Base-by-base conservation (phyloP, 2,329 filamentous ascomycete species). In the Exophiala phaeomuriformis region DNA sequence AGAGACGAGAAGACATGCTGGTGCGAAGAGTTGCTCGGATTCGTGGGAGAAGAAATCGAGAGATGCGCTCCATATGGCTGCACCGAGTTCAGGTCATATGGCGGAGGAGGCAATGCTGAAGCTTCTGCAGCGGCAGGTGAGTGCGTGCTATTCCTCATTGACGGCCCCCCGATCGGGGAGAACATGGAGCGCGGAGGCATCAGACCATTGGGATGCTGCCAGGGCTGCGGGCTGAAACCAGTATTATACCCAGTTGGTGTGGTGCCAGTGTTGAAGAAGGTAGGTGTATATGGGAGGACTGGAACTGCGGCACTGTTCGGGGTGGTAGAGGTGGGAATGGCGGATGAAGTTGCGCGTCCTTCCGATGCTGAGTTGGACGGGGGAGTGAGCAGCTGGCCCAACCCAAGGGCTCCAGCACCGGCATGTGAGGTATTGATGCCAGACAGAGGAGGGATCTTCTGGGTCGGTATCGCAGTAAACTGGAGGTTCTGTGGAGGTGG, bases 311-410 rank as follows among this genome's bases (percentile, higher is more conserved):
- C 80, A 64, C 74, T 76, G 58, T 76, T 82, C 61, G 83, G 80
- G 50, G 83, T 58, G n/a, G 58, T 57, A n/a, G 56, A 56, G 2
- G 58, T 57, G 28, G 55, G 58, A 30, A 60, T 74, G 60, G 80
- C 79, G 51, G 82, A 79, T 30, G 82, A 78, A 62, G 74, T 73
- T 36, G 77, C 66, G 61, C 69, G 69, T 47, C 61, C 69, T 56
- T 73, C 68, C 55, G 75, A 71, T 51, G 77, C 73, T 62, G 81
- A 69, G 65, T 79, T 80, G 63, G 79, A 78, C 62, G 81, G 77
- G 12, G 82, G 80, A 53, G 82, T 84, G 63, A 84, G 72, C 41
- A 84, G 71, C 62, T 81, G 83, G 56, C 80, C 79, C 52, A 82
- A 77, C 63, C 77, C 82, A 58, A 75, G 72, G 28, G 75, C 73